These are phyloP conservation scores for Capronia americana DNA, from an alignment of 2,329 filamentous ascomycete genomes.

Conservation along the genomic window DNA sequence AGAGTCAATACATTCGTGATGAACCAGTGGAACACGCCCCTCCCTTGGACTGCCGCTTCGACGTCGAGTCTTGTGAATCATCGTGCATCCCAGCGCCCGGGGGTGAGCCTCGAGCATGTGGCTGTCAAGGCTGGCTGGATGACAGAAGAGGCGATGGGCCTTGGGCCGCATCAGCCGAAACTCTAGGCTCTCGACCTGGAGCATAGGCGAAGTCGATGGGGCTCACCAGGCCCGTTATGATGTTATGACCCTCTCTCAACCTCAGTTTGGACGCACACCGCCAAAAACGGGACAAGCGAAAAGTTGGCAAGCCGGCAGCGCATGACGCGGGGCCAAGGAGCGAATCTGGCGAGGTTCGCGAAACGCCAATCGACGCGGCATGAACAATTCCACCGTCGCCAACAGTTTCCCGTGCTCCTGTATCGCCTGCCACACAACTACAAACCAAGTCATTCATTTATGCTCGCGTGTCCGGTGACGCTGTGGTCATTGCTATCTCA, in stretches of 20 bases:
- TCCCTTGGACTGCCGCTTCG: not conserved
- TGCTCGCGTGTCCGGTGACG: conserved; percentile 27
- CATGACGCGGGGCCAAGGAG: conserved; percentile 22
- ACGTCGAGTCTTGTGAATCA: not conserved
- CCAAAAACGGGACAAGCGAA: conserved; percentile 4
- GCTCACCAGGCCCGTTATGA: not conserved
- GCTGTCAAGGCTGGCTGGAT: not conserved
- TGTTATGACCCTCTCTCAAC: not conserved
- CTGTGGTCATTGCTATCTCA: conserved; percentile 18
- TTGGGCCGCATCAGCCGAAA: not conserved
- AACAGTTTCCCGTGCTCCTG: conserved; percentile 10
- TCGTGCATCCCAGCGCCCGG: not conserved
- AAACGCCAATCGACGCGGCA: conserved; percentile 23
- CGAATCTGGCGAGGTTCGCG: not conserved
- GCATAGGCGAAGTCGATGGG: not conserved
- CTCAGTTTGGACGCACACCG: not conserved
- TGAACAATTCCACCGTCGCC: conserved; percentile 12
- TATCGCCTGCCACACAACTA: conserved; percentile 12
- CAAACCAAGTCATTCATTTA: conserved; percentile 13
- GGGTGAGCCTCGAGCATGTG: not conserved
- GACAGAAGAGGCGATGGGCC: not conserved
- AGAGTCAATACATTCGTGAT: not conserved
- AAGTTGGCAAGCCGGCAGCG: conserved; percentile 3
- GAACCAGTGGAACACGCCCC: not conserved
- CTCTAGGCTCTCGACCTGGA: not conserved